Evolutionary conservation across 2,329 filamentous ascomycete genomes (phyloP).

Genomic region (Apiospora saccharicola): DNA sequence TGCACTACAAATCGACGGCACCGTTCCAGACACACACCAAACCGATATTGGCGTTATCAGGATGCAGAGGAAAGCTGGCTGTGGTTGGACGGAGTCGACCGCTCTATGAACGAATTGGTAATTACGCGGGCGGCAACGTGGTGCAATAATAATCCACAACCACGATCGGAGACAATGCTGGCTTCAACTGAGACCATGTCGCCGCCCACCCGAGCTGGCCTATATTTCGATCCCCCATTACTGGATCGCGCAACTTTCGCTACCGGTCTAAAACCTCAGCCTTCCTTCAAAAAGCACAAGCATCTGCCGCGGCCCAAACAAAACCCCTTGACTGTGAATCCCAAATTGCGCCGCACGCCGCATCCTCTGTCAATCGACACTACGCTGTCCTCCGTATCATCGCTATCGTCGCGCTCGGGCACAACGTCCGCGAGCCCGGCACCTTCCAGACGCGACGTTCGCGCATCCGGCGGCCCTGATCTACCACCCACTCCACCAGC

Average conservation of each 20-base stretch:
- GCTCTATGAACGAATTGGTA: slow-evolving; percentile 29
- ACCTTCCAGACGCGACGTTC: slow-evolving; percentile 29
- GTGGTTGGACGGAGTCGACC: slow-evolving; percentile 21
- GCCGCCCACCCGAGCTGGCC: slow-evolving; percentile 37
- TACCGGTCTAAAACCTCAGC: slow-evolving; percentile 37
- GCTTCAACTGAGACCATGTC: slow-evolving; percentile 38
- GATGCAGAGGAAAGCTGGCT: slow-evolving; percentile 2
- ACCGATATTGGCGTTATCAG: slow-evolving; percentile 18
- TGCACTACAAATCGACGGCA: slow-evolving; percentile 16
- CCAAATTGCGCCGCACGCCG: slow-evolving; percentile 14
- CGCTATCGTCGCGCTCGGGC: background rate
- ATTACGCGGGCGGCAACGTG: slow-evolving; percentile 26
- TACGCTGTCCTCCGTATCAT: slow-evolving; percentile 8
- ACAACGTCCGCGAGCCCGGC: slow-evolving; percentile 4
- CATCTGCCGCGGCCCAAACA: slow-evolving; percentile 47
- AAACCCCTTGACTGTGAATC: slow-evolving; percentile 28
- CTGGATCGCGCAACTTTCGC: slow-evolving; percentile 35
- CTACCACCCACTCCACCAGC: slow-evolving; percentile 70
- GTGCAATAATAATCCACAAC: slow-evolving; percentile 26
- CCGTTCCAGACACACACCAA: slow-evolving; percentile 11
- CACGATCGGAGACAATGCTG: slow-evolving; percentile 42
- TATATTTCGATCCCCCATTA: slow-evolving; percentile 40
- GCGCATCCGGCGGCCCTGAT: slow-evolving; percentile 53
- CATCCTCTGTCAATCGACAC: slow-evolving; percentile 24
- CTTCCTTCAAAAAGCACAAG: slow-evolving; percentile 48